Evolutionary conservation across 331 rosid species (phyloP), one percentile per base, ranked within the genome.

Genomic region (Phaseolus coccineus): DNA sequence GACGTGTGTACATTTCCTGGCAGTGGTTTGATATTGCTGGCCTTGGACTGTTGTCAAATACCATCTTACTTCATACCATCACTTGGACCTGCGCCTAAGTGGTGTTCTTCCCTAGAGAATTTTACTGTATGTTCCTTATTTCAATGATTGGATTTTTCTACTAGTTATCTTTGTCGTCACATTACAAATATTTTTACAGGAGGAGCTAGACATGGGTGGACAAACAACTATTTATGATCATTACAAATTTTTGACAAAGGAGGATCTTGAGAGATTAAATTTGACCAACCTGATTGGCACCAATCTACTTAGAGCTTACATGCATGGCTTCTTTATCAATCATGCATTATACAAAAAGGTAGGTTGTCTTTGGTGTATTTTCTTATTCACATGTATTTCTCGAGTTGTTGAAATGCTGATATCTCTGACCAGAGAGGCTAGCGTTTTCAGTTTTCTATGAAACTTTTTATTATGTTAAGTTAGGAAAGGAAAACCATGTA

Each of bases 11-110:
- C 89, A 82, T 90, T 93, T 83, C 80, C 82, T 66, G 97, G 90
- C 52, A 93, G 97, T 85, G 99, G 99, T 76, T 85, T 95, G 87
- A 90, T 93, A 80, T 74, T 95, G 52, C 87, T 95, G 87, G 99
- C 97, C 82, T 87, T 95, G 71, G 97, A 93, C 85, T 58, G 90
- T 82, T 81, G 94, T 83, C 96, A 91, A 86, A 93, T 95, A 80
- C 99, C 97, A n/a, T 88, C 98, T 8, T 95, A 91, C 87, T 93
- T 95, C 83, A 74, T 95, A 57, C 99, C 99, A 42, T 91, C 93
- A n/a, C 90, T 95, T 4, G 99, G 99, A 83, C 97, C 99, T 81
- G 99, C 98, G 80, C 99, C 97, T 10, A 95, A 91, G 86, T 95
- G 99, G 99, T 91, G 99, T 75, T 84, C 97, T 80, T 84, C 87